Evolutionary conservation across 2,329 filamentous ascomycete species (phyloP), one percentile per base, ranked within the genome.

Genomic region (Chaetomium sp.): DNA sequence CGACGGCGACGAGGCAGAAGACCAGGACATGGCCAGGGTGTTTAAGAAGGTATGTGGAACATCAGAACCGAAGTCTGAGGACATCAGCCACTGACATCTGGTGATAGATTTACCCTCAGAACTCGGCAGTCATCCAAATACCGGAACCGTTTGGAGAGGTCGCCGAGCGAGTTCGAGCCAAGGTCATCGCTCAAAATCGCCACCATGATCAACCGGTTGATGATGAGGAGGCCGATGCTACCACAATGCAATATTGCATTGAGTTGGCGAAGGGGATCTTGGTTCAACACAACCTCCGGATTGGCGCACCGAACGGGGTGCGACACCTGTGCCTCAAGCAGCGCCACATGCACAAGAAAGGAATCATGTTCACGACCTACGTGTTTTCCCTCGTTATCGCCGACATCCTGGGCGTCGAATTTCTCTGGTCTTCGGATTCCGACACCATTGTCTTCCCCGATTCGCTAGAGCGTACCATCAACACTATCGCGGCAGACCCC

Each of bases 261-360:
- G 59, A 67, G 33, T 42, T 67, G 25, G 62, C 62, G 1, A 64
- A 60, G 7, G 31, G 33, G 25, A 64, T 65, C 31, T 35, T 67
- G 8, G 33, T 42, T 21, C 42, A 64, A 21, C 65, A 67, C 59
- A 38, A 62, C n/a, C 35, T 67, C 5, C 54, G 55, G 10, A 64
- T 67, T 19, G 58, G 59, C 5, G 51, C 55, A 12, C 65, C 65
- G 4, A 49, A 58, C 19, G 55, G 57, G 1, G 63, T 67, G 38
- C 59, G 59, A 1, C 55, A 63, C 10, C 50, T 67, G 55, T 67
- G 62, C n/a, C 62, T 67, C 31, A 64, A 60, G 38, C 62, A 67
- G 42, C 65, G 65, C 16, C 65, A 67, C 29, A 60, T 67, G 65
- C 65, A 67, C 51, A 67, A 67, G n/a, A 67, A 67, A 12, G 65